Evolutionary conservation across 2,329 filamentous ascomycete genomes (phyloP), one percentile per base, ranked within the genome.

Genomic region (Dactylellina cionopaga): DNA sequence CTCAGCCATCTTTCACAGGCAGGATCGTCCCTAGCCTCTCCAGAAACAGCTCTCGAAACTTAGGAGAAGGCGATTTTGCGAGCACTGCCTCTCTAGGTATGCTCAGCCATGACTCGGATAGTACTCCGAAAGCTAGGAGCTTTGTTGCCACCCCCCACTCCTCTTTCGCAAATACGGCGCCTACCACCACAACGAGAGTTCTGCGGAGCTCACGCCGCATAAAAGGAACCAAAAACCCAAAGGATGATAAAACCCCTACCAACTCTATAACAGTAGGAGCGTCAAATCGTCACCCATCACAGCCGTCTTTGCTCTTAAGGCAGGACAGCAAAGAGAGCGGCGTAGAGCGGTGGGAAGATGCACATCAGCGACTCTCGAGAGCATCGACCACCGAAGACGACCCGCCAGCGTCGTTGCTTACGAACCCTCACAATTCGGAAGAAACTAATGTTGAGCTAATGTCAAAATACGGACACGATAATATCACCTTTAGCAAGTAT

Each of bases 61-160:
- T 64, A 10, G 56, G 56, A 27, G 66, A 71, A 22, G 35, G 31
- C 22, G 66, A 71, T 5, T 13, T 39, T 31, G 58, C 39, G 2
- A 33, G 37, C 24, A 47, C 33, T 15, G 35, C 66, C 4, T 71
- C 66, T n/a, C 22, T 54, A 10, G 66, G 51, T 1, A 51, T 54
- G 41, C n/a, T 63, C 7, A 71, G 66, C 17, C 58, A 64, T 25
- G 66, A 71, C 29, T 71, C 66, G 25, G 66, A 71, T 52, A 71
- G 66, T 25, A 71, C 66, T 1, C 66, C 66, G 3, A 71, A 71
- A 24, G 66, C 55, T n/a, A 17, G 56, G 5, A 71, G 66, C 29
- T 71, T 71, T 29, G 17, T 71, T 11, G 60, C 46, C 5, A 71
- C 66, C 10, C 66, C 52, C 5, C 37, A 31, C 13, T 71, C 66